Conservation (phyloP, 208 protist species). For the Endotrypanum monterogeii region DNA sequence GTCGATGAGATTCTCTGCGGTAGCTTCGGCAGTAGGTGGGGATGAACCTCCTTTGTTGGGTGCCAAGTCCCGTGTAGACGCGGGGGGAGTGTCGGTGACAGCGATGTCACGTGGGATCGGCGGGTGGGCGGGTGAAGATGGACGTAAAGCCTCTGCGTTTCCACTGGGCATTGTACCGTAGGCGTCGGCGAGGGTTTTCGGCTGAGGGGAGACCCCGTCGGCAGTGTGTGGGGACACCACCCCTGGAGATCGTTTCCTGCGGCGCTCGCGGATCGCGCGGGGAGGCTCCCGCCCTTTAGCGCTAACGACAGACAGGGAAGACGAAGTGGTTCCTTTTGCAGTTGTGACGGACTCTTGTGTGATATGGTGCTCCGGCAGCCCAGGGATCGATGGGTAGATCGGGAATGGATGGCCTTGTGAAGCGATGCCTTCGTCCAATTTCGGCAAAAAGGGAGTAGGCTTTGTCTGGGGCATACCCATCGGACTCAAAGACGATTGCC, state of each 20-base stretch:
- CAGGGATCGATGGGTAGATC: neutral
- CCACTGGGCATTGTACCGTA: neutral
- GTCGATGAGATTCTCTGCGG: neutral
- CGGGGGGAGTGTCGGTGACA: neutral
- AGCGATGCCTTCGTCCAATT: neutral
- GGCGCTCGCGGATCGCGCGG: slow-evolving; percentile 15
- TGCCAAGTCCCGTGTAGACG: neutral
- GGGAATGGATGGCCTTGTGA: no score
- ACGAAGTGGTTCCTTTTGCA: neutral
- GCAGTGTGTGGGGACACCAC: neutral
- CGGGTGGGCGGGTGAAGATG: neutral
- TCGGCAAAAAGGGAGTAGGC: neutral
- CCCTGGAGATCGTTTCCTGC: slow-evolving; percentile 11
- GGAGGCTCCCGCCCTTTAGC: slow-evolving; percentile 5
- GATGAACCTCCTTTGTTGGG: neutral
- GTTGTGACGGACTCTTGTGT: neutral
- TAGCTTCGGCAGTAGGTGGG: neutral
- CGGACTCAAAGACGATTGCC: neutral
- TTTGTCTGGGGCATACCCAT: neutral
- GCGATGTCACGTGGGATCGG: neutral
- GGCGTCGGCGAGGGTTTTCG: neutral
- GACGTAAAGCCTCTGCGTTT: neutral
- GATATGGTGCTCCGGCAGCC: neutral
- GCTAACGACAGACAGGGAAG: neutral
- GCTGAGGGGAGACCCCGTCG: neutral